phyloP scores from a whole-genome alignment of 148 eudicot genomes.

The Rhododendron ferrugineum region DNA sequence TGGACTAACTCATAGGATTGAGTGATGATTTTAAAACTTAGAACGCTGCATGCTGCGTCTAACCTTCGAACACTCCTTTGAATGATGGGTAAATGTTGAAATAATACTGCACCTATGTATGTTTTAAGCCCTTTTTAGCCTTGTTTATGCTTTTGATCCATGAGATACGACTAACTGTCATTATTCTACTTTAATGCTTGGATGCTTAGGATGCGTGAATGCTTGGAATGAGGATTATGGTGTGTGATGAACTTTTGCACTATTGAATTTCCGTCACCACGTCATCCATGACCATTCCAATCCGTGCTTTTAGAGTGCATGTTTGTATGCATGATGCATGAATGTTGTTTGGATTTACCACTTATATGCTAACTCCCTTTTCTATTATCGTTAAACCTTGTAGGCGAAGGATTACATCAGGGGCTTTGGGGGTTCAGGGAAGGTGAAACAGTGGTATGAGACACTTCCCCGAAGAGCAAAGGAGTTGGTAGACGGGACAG shows the following conservation, averaged over 20 bases:
- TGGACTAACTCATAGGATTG: neutral
- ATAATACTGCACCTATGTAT: neutral
- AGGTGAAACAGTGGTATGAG: neutral
- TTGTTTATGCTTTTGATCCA: neutral
- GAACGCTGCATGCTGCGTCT: too few relatives aligned
- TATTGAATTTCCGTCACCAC: too few relatives aligned
- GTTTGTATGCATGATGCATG: neutral
- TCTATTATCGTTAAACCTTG: neutral
- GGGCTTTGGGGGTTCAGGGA: neutral
- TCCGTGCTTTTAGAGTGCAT: neutral
- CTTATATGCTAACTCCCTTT: neutral
- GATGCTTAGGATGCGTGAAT: neutral
- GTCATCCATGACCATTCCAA: too few relatives aligned
- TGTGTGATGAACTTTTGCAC: neutral
- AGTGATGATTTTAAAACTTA: neutral
- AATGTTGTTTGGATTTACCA: too few relatives aligned
- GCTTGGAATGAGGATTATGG: neutral
- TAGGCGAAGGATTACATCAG: neutral
- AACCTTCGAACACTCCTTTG: neutral
- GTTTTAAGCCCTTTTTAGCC: neutral
- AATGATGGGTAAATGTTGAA: neutral
- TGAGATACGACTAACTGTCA: neutral
- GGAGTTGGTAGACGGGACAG: neutral
- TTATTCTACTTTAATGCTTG: neutral
- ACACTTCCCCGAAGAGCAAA: neutral